phyloP scores from a whole-genome alignment of 179 eudicot species.

The Nepenthes alata region DNA sequence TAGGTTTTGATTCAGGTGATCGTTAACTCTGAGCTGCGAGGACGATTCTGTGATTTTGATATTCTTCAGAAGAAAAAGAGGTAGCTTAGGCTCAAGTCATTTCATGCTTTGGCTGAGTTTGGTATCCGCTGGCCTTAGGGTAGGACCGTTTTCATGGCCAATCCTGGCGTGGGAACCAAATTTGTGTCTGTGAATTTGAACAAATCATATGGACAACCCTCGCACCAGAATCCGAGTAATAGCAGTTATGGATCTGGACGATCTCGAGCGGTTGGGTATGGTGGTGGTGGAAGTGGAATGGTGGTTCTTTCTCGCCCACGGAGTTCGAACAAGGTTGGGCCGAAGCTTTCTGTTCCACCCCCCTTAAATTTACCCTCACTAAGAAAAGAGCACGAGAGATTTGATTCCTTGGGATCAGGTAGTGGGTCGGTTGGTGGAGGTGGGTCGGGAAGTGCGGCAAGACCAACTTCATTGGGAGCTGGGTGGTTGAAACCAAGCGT shows the following conservation, averaged over 20 bases:
- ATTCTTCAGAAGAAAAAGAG: neutral
- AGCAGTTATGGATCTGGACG: conserved; percentile 48
- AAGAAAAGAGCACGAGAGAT: conserved; percentile 87
- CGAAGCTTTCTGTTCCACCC: conserved; percentile 95
- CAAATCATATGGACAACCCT: conserved; percentile 74
- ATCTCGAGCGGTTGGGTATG: conserved; percentile 23
- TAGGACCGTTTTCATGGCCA: conserved; percentile 58
- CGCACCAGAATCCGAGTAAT: conserved; percentile 21
- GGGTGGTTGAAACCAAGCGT: conserved; percentile 81
- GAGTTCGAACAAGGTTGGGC: conserved; percentile 51
- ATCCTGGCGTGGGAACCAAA: conserved; percentile 54
- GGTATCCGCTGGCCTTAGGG: conserved; percentile 14
- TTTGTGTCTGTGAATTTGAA: conserved; percentile 80
- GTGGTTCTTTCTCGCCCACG: conserved; percentile 71
- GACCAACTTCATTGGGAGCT: conserved; percentile 58
- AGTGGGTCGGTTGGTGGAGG: conserved; percentile 37
- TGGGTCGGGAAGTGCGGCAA: conserved; percentile 44
- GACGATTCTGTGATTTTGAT: neutral
- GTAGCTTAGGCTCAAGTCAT: neutral
- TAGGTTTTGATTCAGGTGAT: no score
- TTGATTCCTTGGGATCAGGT: conserved; percentile 60
- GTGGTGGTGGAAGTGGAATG: conserved; percentile 60
- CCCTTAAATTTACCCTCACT: conserved; percentile 97
- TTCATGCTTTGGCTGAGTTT: conserved; percentile 2
- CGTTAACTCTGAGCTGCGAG: no score